These are phyloP conservation scores for Phaseolus lunatus DNA, from an alignment of 306 rosid genomes.

Conservation along the genomic window DNA sequence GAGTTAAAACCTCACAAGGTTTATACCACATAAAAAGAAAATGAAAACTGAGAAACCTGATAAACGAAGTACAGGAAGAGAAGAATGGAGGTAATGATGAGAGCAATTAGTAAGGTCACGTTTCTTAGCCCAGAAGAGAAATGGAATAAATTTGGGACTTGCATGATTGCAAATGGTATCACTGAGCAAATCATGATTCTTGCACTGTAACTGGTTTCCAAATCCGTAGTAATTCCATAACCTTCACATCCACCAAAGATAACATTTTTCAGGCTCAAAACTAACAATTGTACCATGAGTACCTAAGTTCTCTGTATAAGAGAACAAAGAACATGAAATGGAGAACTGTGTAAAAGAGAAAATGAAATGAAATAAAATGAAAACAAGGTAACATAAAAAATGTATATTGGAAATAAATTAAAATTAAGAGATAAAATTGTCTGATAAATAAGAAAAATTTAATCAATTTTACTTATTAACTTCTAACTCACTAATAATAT, in stretches of 20 bases:
- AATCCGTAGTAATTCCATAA: constrained; percentile 54
- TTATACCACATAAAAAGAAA: not conserved
- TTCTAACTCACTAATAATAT: too few species aligned
- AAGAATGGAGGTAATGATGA: constrained; percentile 40
- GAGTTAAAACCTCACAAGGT: too few species aligned
- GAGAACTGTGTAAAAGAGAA: too few species aligned
- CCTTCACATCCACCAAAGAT: constrained; percentile 40
- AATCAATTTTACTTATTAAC: too few species aligned
- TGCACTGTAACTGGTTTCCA: constrained; percentile 54
- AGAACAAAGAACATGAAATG: too few species aligned
- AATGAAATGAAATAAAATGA: too few species aligned
- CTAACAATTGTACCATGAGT: not conserved
- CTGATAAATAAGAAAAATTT: too few species aligned
- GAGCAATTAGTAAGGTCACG: constrained; percentile 48
- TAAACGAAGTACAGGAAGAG: constrained; percentile 50
- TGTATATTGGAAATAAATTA: too few species aligned
- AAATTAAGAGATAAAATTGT: too few species aligned
- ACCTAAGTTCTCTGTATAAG: too few species aligned
- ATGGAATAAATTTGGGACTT: constrained; percentile 46
- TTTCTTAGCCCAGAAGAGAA: constrained; percentile 36
- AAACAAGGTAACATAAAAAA: too few species aligned
- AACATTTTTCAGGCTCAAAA: not conserved
- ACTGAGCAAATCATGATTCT: constrained; percentile 53
- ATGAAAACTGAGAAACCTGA: constrained; percentile 50
- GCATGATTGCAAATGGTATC: constrained; percentile 55